These are phyloP conservation scores for Zymoseptoria tritici DNA, from an alignment of 2,329 filamentous ascomycete species.

Conservation along the genomic window DNA sequence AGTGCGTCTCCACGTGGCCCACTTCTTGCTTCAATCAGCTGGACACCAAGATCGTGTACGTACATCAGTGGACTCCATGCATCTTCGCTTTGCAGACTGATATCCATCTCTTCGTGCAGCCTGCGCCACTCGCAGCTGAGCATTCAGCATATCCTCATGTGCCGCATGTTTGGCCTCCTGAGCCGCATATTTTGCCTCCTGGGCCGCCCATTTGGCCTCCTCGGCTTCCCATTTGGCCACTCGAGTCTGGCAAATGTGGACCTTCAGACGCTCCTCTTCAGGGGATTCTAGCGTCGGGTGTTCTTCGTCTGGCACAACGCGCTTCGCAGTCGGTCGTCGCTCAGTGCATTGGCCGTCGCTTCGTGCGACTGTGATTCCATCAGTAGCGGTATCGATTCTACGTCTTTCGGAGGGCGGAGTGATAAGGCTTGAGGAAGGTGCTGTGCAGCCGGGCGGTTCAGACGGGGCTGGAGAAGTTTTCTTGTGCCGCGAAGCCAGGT, in stretches of 20 bases:
- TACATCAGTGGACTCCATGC: too few species aligned
- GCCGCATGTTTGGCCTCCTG: too few species aligned
- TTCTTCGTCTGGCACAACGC: not conserved
- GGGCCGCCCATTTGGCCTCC: not conserved
- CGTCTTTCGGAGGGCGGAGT: not conserved
- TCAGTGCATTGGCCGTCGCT: not conserved
- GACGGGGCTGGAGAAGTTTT: not conserved
- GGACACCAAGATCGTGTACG: not conserved
- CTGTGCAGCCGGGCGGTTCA: not conserved
- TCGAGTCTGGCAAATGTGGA: not conserved
- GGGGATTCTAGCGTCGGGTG: not conserved
- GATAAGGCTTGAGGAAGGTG: not conserved
- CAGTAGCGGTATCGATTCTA: not conserved
- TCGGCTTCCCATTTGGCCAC: not conserved
- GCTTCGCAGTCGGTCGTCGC: not conserved
- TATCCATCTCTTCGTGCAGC: too few species aligned
- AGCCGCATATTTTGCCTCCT: too few species aligned
- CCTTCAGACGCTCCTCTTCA: not conserved
- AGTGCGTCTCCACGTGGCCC: not conserved
- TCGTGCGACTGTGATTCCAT: not conserved
- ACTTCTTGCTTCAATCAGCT: not conserved
- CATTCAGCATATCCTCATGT: not conserved
- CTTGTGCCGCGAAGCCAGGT: not conserved
- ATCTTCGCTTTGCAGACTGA: too few species aligned
- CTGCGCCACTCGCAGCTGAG: too few species aligned